A percentile compares a stretch with the other conserved stretches of the same genome.
phyloP scores from a whole-genome alignment of 306 rosid species.

The Aeschynomene evenia region DNA sequence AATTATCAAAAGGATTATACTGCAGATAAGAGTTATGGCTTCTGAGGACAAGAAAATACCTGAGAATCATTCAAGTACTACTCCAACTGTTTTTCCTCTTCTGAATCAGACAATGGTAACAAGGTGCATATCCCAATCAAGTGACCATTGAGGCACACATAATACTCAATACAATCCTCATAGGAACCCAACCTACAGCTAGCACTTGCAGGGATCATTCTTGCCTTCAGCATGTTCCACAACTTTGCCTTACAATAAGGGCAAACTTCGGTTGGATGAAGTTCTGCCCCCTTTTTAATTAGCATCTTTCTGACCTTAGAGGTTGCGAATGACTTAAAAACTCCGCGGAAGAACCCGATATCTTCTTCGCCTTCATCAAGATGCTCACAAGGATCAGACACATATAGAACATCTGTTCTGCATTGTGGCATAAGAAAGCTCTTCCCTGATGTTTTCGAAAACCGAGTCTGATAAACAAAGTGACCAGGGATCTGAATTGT shows the following conservation, averaged over 20 bases:
- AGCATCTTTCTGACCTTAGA: slow-evolving; percentile 81
- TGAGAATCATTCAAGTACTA: slow-evolving; percentile 33
- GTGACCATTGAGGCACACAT: slow-evolving; percentile 95
- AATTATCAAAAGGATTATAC: too few relatives aligned
- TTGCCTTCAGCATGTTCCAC: slow-evolving; percentile 94
- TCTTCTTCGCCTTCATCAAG: slow-evolving; percentile 94
- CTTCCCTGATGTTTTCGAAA: slow-evolving; percentile 93
- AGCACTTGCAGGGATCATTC: slow-evolving; percentile 94
- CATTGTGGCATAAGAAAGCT: slow-evolving; percentile 91
- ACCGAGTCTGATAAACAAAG: slow-evolving; percentile 78
- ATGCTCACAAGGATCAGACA: slow-evolving; percentile 97
- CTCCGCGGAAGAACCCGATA: slow-evolving; percentile 88
- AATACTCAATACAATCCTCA: slow-evolving; percentile 80
- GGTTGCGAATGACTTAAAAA: slow-evolving; percentile 81
- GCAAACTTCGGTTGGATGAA: slow-evolving; percentile 91
- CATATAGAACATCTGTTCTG: slow-evolving; percentile 88
- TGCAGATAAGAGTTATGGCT: background rate
- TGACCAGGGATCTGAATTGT: slow-evolving; percentile 78
- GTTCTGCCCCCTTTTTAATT: slow-evolving; percentile 64
- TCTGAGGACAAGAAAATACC: slow-evolving; percentile 42
- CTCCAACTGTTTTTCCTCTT: slow-evolving; percentile 66
- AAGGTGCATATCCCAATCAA: slow-evolving; percentile 85
- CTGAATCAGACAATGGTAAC: slow-evolving; percentile 88
- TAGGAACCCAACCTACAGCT: slow-evolving; percentile 80
- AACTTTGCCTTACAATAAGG: slow-evolving; percentile 93